Base-by-base conservation (phyloP, 2,329 filamentous ascomycete species). In the Penicillium sp. region DNA sequence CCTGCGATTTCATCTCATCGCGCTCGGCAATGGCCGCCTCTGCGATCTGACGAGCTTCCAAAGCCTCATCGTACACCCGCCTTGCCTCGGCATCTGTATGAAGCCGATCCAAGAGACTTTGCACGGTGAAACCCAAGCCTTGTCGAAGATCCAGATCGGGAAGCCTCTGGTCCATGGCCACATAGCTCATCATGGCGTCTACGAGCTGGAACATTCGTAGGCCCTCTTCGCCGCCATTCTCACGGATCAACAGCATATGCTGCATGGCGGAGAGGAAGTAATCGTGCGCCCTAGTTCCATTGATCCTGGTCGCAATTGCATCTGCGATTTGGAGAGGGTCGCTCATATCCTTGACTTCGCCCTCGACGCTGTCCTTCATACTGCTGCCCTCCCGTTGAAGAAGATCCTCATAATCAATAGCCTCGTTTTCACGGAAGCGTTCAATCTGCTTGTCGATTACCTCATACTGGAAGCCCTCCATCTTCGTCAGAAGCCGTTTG, bases 111-210 rank as follows among this genome's bases (percentile, higher is more conserved):
- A 99, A 79, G 61, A 99, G 79, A 71, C 85, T 95, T 75, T 97
- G 94, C 9, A 99, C 94, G 0, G 92, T 96, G 66, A 97, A 97
- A 71, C 95, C 96, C 59, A 99, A 82, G 67, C 91, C 95, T 72
- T 97, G 92, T 77, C 96, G 96, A 53, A 99, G 82, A 70, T 99
- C 94, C 85, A 97, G 92, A 72, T 99, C 92, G 35, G 94, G 94
- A 58, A 97, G 74, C 57, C 94, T 83, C 67, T 94, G 84, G 72
- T 99, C 94, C 92, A 99, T 99, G 63, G 92, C 92, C 56, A 99
- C 92, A 72, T 97, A 97, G 73, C 91, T 96, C 60, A 99, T 84
- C 91, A 97, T 97, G n/a, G 90, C 87, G 73, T 99, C 94, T 25
- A 97, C 92, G 25, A 99, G 83, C 76, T 97, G 94, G 75, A 97